Conservation (phyloP, 2,329 filamentous ascomycete species). For the Rhynchosporium secalis region DNA sequence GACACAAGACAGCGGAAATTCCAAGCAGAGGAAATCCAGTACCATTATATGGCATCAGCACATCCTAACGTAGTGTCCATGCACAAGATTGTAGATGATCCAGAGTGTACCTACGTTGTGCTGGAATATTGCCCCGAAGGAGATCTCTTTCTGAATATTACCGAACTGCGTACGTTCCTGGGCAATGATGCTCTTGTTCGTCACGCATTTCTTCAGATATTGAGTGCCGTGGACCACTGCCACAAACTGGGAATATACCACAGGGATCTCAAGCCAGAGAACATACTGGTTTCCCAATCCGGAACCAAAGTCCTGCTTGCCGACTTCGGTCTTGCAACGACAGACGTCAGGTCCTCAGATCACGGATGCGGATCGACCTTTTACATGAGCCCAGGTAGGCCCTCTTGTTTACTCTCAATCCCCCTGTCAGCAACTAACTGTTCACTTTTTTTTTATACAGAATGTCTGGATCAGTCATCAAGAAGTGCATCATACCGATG, state of each 20-base stretch:
- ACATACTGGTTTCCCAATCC: conserved; percentile 87
- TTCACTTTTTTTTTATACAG: conserved; percentile 49
- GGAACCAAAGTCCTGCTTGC: conserved; percentile 92
- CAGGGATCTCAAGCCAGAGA: conserved; percentile 96
- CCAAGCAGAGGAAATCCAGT: conserved; percentile 87
- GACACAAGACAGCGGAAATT: conserved; percentile 85
- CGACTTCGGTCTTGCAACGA: conserved; percentile 94
- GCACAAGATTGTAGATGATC: conserved; percentile 87
- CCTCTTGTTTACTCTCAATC: conserved; percentile 26
- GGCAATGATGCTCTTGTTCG: conserved; percentile 88
- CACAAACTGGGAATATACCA: conserved; percentile 94
- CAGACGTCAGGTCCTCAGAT: conserved; percentile 80
- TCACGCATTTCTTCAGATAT: conserved; percentile 86
- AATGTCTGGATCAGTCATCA: conserved; percentile 81
- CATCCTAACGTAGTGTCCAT: conserved; percentile 94
- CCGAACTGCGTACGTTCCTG: conserved; percentile 88
- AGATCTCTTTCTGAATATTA: conserved; percentile 96
- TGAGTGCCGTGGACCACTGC: conserved; percentile 96
- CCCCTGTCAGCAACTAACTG: conserved; percentile 33
- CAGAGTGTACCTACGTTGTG: conserved; percentile 93
- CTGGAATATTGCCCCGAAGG: conserved; percentile 97
- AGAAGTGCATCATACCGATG: conserved; percentile 80
- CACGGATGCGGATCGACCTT: conserved; percentile 98
- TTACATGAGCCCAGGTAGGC: conserved; percentile 98
- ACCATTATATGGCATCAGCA: conserved; percentile 85